Conservation (phyloP, 108 stramenopile species). For the Cyclotella atomus region DNA sequence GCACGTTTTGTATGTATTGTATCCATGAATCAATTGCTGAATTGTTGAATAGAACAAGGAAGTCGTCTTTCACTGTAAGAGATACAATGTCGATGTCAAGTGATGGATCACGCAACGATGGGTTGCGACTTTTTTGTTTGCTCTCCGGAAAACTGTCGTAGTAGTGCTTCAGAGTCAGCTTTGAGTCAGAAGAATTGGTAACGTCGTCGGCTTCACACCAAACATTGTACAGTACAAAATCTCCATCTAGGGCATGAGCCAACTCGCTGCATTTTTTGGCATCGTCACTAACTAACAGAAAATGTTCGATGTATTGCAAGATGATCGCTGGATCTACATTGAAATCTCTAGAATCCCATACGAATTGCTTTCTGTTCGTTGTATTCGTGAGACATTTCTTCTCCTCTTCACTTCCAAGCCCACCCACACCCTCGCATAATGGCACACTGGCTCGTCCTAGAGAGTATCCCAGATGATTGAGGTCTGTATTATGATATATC, state of each 20-base stretch:
- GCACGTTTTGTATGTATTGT: constrained; percentile 38
- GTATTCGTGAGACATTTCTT: constrained; percentile 3
- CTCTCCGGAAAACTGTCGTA: background rate
- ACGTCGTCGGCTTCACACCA: background rate
- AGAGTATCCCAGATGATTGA: constrained; percentile 17
- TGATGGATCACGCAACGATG: background rate
- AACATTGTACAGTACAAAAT: constrained; percentile 4
- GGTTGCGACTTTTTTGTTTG: background rate
- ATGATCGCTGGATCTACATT: constrained; percentile 3
- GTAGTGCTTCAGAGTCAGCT: background rate
- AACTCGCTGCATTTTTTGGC: background rate
- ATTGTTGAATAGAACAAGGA: constrained; percentile 37
- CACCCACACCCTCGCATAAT: constrained; percentile 6
- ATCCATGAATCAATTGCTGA: constrained; percentile 44
- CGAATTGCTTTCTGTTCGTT: background rate
- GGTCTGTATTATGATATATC: constrained; percentile 19
- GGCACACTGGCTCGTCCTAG: constrained; percentile 15
- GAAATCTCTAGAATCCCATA: constrained; percentile 4
- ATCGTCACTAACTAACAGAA: background rate
- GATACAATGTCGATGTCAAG: constrained; percentile 35
- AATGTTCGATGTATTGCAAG: constrained; percentile 3
- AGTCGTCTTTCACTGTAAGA: constrained; percentile 30
- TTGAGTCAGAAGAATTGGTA: background rate
- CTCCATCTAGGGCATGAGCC: background rate
- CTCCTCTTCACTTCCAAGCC: constrained; percentile 6